Evolutionary conservation across 208 protist species (phyloP), one percentile per base, ranked within the genome.

Genomic region (Leishmania amazonensis): DNA sequence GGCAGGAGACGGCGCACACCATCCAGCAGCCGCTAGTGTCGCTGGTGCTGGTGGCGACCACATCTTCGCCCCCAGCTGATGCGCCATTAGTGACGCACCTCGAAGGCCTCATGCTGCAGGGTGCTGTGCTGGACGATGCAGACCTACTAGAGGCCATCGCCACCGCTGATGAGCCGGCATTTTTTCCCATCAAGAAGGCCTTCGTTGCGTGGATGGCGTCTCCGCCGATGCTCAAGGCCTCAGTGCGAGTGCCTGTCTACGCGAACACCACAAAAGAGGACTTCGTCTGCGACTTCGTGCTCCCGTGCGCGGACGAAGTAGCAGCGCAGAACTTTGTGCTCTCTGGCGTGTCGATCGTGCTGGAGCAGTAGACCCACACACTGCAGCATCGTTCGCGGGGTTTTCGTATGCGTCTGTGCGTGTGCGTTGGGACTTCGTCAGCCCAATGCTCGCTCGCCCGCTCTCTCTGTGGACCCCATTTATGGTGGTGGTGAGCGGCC

Each of bases 1-100:
- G 98, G 4, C 98, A 99, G 88, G 92, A 99, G 83, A 99, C 97
- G 19, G 96, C 98, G 3, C 93, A 98, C 74, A 75, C 81, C 7
- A 86, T 88, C 28, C 77, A 86, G 64, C 84, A 91, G 80, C 90
- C 97, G 6, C 91, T 99, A 42, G 97, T 97, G 51, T 88, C 90
- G 15, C 85, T 98, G 51, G 53, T 77, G 57, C 89, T 98, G 49
- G 91, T 96, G 17, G 85, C 88, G 11, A 90, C 85, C 6, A 80
- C 88, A 21, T 91, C 87, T 19, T 78, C 86, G 17, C 86, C 96
- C 11, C 90, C 92, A 6, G 62, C 80, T 1, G 86, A 87, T 40
- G 93, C 92, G 40, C 58, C 86, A 21, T 49, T 94, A 35, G 72
- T 87, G 35, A 90, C 96, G 1, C 89, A 85, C 24, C 62, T 98